Conservation (phyloP, 805 yeast species). For the Peterozyma xylosa region DNA sequence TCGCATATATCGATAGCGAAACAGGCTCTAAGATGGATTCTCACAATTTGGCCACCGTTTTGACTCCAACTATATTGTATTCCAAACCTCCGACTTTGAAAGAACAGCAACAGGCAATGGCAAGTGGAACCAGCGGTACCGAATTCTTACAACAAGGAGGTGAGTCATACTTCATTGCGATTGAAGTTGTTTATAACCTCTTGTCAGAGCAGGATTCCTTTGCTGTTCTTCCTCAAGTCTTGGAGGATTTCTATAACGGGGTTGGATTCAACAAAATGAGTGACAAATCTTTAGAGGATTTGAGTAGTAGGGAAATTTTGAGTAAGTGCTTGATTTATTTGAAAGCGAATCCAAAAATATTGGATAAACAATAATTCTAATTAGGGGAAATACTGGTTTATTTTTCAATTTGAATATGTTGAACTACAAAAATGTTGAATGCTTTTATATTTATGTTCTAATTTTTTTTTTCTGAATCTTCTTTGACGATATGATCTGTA, state of each 20-base stretch:
- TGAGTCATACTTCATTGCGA: slow-evolving; percentile 78
- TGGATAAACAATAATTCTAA: background rate
- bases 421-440: too few species aligned
- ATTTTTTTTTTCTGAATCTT: too few species aligned
- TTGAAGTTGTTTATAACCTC: slow-evolving; percentile 80
- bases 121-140: slow-evolving; percentile 10
- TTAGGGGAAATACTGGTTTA: too few species aligned
- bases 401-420: too few species aligned
- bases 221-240: slow-evolving; percentile 65
- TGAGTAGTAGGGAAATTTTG: slow-evolving; percentile 31
- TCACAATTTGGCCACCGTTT: slow-evolving; percentile 90
- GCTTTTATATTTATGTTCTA: too few species aligned
- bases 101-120: slow-evolving; percentile 12
- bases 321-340: slow-evolving; percentile 21
- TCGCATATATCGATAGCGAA: slow-evolving; percentile 86
- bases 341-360: slow-evolving; percentile 17
- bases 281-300: slow-evolving; percentile 6
- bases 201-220: slow-evolving; percentile 78
- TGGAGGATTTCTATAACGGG: slow-evolving; percentile 40
- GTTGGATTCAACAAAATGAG: slow-evolving; percentile 29
- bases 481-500: too few species aligned
- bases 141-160: slow-evolving; percentile 26
- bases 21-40: slow-evolving; percentile 89
- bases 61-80: slow-evolving; percentile 85
- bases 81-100: slow-evolving; percentile 32